Conservation (phyloP, 768 basidiomycete genomes). For the Boletus barrowsii region DNA sequence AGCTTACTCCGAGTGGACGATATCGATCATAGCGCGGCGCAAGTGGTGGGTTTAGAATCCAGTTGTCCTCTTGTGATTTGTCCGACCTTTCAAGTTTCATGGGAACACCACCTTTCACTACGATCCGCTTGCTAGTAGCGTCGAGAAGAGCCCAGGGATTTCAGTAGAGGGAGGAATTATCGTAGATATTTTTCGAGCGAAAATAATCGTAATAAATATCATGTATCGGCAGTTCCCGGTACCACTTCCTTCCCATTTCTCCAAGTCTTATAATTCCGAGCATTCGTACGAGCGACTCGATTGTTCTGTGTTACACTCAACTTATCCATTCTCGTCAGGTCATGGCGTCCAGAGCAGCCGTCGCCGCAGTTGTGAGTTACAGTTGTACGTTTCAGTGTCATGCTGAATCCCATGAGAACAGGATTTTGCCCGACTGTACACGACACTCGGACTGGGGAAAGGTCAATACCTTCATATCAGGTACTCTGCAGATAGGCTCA, state of each 20-base stretch:
- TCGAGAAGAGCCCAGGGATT: too few species aligned
- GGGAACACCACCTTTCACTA: too few species aligned
- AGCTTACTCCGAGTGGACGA: too few species aligned
- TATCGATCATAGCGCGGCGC: too few species aligned
- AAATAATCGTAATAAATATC: slow-evolving; percentile 12
- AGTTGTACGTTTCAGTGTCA: not conserved
- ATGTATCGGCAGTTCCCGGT: slow-evolving; percentile 29
- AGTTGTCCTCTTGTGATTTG: too few species aligned
- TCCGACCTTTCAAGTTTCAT: too few species aligned
- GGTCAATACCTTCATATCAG: slow-evolving; percentile 39
- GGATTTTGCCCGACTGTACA: slow-evolving; percentile 84
- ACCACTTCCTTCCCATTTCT: slow-evolving; percentile 9
- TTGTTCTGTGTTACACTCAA: not conserved
- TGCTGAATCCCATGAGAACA: slow-evolving; percentile 30
- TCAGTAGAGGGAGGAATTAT: not conserved
- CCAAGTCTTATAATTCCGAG: slow-evolving; percentile 14
- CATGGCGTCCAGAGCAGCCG: slow-evolving; percentile 73
- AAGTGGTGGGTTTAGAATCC: too few species aligned
- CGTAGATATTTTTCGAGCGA: not conserved
- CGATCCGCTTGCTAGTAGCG: too few species aligned
- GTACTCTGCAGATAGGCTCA: slow-evolving; percentile 1
- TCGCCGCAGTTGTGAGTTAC: slow-evolving; percentile 57
- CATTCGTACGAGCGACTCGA: slow-evolving; percentile 11
- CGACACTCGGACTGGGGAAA: slow-evolving; percentile 81
- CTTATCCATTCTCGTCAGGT: slow-evolving; percentile 14